phyloP scores from a whole-genome alignment of 2,329 filamentous ascomycete species.

The Dissoconium aciculare region DNA sequence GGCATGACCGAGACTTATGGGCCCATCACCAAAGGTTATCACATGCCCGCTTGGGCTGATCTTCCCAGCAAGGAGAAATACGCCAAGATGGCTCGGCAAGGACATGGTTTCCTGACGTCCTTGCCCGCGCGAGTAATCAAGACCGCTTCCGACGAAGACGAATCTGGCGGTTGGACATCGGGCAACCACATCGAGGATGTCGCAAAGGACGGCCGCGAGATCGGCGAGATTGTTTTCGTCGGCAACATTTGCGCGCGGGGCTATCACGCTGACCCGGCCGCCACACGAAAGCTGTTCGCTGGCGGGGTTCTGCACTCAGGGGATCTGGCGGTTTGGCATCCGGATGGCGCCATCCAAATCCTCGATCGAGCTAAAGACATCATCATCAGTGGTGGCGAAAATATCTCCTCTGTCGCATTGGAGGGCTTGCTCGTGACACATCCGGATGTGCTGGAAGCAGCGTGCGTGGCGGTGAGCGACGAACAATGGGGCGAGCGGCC shows the following conservation, averaged over 20 bases:
- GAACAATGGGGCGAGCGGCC: conserved; percentile 92
- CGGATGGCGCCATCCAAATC: conserved; percentile 82
- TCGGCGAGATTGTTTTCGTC: conserved; percentile 70
- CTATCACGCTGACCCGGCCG: conserved; percentile 80
- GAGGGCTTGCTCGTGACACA: conserved; percentile 83
- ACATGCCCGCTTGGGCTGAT: conserved; percentile 68
- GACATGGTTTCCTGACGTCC: conserved; percentile 76
- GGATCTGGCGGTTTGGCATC: conserved; percentile 84
- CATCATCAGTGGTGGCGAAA: conserved; percentile 94
- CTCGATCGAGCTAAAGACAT: conserved; percentile 93
- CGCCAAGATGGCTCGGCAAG: conserved; percentile 80
- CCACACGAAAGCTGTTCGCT: conserved; percentile 72
- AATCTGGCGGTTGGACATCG: conserved; percentile 16
- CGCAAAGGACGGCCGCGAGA: conserved; percentile 53
- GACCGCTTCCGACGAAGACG: conserved; percentile 52
- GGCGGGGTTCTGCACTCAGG: conserved; percentile 81
- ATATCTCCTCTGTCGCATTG: conserved; percentile 85
- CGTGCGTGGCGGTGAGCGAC: conserved; percentile 75
- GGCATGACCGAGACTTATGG: conserved; percentile 82
- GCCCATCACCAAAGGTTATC: conserved; percentile 86
- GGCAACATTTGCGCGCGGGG: conserved; percentile 87
- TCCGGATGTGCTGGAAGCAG: conserved; percentile 77
- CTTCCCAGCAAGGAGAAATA: conserved; percentile 65
- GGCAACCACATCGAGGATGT: conserved; percentile 52
- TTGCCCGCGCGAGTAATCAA: conserved; percentile 72